Evolutionary conservation across 371 early-diverging fungal genomes (phyloP).

Genomic region (Mortierella sp.): DNA sequence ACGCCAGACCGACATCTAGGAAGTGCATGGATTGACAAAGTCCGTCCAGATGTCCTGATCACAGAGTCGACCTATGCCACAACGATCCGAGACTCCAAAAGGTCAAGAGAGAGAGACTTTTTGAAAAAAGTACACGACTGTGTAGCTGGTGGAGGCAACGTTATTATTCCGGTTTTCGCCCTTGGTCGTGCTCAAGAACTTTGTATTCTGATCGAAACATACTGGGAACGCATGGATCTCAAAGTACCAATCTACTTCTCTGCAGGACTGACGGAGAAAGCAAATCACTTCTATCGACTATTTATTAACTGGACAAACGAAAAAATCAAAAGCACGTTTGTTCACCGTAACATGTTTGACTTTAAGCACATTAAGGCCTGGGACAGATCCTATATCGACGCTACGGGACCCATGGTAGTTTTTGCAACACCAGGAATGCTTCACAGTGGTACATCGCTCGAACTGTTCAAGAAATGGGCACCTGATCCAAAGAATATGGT

Average conservation of each 20-base stretch:
- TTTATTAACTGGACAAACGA: constrained; percentile 98
- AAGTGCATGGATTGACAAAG: constrained; percentile 93
- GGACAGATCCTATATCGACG: constrained; percentile 76
- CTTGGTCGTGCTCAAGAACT: constrained; percentile 97
- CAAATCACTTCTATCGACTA: constrained; percentile 94
- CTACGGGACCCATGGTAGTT: constrained; percentile 91
- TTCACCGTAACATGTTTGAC: constrained; percentile 93
- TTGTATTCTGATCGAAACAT: constrained; percentile 93
- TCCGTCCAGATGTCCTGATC: constrained; percentile 92
- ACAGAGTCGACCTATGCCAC: constrained; percentile 98
- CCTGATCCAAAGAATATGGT: constrained; percentile 92
- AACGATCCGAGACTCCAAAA: constrained; percentile 94
- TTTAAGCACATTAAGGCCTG: constrained; percentile 93
- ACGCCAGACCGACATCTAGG: constrained; percentile 97
- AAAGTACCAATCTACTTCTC: constrained; percentile 93
- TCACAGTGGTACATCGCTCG: constrained; percentile 84
- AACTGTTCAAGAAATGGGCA: constrained; percentile 93
- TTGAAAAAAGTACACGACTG: constrained; percentile 92
- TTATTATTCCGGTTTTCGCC: constrained; percentile 97
- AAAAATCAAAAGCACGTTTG: constrained; percentile 89
- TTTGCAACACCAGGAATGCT: constrained; percentile 98
- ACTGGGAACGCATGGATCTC: constrained; percentile 95
- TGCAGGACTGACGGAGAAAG: constrained; percentile 93
- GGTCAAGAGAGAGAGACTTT: constrained; percentile 94
- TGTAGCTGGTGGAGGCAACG: constrained; percentile 91